These are phyloP conservation scores for Hanseniaspora hatyaiensis DNA, from an alignment of 805 yeast genomes.

Conservation along the genomic window DNA sequence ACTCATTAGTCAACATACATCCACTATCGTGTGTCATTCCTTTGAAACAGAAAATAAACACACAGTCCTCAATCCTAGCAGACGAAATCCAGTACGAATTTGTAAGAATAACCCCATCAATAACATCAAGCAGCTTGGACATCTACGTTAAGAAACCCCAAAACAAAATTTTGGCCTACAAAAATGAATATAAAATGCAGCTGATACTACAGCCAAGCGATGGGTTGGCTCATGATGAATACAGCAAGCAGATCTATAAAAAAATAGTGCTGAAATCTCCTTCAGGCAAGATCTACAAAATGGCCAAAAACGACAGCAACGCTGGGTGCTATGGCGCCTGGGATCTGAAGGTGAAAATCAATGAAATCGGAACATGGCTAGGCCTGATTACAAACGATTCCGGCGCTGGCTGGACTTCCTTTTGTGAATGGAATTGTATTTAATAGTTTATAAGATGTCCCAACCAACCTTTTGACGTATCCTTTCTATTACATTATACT, in stretches of 20 bases:
- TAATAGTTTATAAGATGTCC: too few species aligned
- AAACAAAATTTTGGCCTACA: constrained; percentile 44
- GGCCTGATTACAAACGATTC: constrained; percentile 70
- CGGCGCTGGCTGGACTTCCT: constrained; percentile 72
- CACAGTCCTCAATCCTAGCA: constrained; percentile 20
- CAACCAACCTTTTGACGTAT: neutral
- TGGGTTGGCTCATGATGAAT: constrained; percentile 29
- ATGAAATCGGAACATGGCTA: constrained; percentile 72
- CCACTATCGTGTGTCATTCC: constrained; percentile 67
- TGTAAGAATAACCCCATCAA: constrained; percentile 61
- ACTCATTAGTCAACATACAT: constrained; percentile 46
- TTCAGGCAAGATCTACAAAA: constrained; percentile 59
- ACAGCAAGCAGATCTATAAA: constrained; percentile 24
- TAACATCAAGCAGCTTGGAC: constrained; percentile 57
- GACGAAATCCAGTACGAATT: constrained; percentile 48
- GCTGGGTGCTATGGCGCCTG: constrained; percentile 37
- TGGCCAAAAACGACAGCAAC: constrained; percentile 40
- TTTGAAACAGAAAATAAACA: constrained; percentile 52
- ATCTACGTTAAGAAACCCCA: constrained; percentile 81
- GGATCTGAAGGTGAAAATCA: constrained; percentile 48
- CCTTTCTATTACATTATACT: neutral
- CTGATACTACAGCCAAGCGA: constrained; percentile 51
- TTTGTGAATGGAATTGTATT: constrained; percentile 78
- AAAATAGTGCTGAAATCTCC: constrained; percentile 68
- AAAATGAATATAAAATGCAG: constrained; percentile 53